Evolutionary conservation across 2,329 filamentous ascomycete species (phyloP).

Genomic region (Fusarium sp.): DNA sequence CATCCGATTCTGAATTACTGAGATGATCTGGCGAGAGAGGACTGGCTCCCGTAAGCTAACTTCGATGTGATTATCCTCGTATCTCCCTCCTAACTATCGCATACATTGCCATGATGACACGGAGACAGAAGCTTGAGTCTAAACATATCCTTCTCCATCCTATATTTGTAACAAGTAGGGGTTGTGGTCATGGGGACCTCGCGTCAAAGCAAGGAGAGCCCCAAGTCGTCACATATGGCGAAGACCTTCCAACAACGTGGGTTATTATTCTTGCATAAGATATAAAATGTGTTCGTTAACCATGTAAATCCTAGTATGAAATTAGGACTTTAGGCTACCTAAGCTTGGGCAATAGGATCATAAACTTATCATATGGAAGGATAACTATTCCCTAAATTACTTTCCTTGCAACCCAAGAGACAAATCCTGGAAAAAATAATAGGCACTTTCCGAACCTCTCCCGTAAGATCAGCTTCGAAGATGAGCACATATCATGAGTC

Average conservation of each 20-base stretch:
- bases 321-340: not conserved
- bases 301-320: not conserved
- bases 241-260: not conserved
- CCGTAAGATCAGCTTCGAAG: not conserved
- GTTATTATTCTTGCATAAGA: fast-evolving
- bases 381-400: not conserved
- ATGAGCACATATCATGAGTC: not conserved
- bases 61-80: too few species aligned
- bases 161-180: too few species aligned
- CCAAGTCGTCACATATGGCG: fast-evolving
- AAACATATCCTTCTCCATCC: too few species aligned
- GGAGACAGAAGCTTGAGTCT: too few species aligned
- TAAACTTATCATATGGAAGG: not conserved
- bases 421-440: not conserved
- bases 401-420: not conserved
- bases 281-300: fast-evolving
- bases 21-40: too few species aligned
- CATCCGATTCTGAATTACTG: too few species aligned
- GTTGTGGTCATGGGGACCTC: too few species aligned
- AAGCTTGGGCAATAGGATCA: not conserved
- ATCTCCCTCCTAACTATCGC: too few species aligned
- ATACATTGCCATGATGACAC: too few species aligned
- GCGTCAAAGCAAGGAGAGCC: not conserved
- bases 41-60: too few species aligned
- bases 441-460: constrained; percentile 4